phyloP scores from a whole-genome alignment of 1,284 basidiomycete genomes.

The Singerocomus rubriflavus region DNA sequence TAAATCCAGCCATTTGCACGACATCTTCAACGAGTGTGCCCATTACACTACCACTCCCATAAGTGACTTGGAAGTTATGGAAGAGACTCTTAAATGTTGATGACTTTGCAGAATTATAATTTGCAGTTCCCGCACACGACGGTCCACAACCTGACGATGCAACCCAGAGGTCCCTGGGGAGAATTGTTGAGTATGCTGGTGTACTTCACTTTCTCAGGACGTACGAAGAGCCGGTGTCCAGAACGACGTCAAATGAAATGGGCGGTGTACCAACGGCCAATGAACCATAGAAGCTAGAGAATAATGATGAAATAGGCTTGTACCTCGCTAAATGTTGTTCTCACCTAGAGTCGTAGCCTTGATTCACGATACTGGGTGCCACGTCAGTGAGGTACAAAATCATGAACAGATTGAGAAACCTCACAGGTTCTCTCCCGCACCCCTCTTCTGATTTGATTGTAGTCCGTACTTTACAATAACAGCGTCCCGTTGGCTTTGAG shows the following conservation, averaged over 20 bases:
- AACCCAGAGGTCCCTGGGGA: constrained; percentile 48
- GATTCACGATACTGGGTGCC: constrained; percentile 23
- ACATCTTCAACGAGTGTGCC: constrained; percentile 51
- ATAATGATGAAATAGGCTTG: background rate
- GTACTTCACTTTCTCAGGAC: constrained; percentile 17
- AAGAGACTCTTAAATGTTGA: constrained; percentile 28
- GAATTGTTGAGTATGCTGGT: background rate
- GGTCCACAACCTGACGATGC: constrained; percentile 20
- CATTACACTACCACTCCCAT: constrained; percentile 52
- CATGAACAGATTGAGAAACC: background rate
- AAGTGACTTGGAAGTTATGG: constrained; percentile 46
- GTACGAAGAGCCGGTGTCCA: constrained; percentile 46
- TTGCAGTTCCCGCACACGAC: constrained; percentile 25
- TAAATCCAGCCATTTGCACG: constrained; percentile 50
- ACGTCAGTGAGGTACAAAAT: background rate
- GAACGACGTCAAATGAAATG: constrained; percentile 26
- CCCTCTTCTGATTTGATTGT: constrained; percentile 16
- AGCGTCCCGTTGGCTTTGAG: constrained; percentile 18
- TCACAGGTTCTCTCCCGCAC: constrained; percentile 23
- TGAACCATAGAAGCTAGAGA: constrained; percentile 27
- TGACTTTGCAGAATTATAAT: constrained; percentile 26
- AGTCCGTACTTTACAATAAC: constrained; percentile 26
- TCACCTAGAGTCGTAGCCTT: constrained; percentile 23
- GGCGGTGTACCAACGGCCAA: constrained; percentile 32
- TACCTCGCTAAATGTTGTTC: background rate